phyloP scores from a whole-genome alignment of 1,139 yeast genomes.

The Pneumocystis canis region DNA sequence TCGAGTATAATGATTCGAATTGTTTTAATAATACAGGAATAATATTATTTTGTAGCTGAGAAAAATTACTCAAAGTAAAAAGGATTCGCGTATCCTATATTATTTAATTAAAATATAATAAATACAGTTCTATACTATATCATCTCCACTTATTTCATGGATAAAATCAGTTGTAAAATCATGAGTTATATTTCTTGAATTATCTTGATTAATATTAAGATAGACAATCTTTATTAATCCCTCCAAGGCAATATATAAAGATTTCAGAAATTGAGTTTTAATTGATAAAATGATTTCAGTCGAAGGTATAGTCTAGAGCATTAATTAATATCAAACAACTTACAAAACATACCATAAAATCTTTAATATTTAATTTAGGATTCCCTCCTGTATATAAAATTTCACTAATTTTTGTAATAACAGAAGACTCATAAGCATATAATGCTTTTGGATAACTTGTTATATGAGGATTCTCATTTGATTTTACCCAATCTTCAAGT shows the following conservation, averaged over 20 bases:
- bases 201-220: conserved; percentile 7
- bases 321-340: conserved; percentile 16
- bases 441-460: conserved; percentile 19
- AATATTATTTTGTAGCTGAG: conserved; percentile 31
- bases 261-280: conserved; percentile 29
- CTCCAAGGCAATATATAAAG: conserved; percentile 24
- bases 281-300: conserved; percentile 33
- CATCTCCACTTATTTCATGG: neutral
- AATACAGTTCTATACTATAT: conserved; percentile 18
- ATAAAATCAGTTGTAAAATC: neutral
- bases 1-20: conserved; percentile 37
- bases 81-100: conserved; percentile 11
- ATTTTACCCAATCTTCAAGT: conserved; percentile 31
- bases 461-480: conserved; percentile 18
- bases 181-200: neutral
- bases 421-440: conserved; percentile 6
- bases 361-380: neutral
- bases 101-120: conserved; percentile 14
- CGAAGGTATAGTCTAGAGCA: conserved; percentile 30
- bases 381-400: neutral
- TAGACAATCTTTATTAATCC: conserved; percentile 17
- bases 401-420: conserved; percentile 10
- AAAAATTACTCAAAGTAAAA: conserved; percentile 34
- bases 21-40: conserved; percentile 35
- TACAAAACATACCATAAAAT: conserved; percentile 1